phyloP scores from a whole-genome alignment of 805 yeast genomes.

The Spathaspora passalidarum region DNA sequence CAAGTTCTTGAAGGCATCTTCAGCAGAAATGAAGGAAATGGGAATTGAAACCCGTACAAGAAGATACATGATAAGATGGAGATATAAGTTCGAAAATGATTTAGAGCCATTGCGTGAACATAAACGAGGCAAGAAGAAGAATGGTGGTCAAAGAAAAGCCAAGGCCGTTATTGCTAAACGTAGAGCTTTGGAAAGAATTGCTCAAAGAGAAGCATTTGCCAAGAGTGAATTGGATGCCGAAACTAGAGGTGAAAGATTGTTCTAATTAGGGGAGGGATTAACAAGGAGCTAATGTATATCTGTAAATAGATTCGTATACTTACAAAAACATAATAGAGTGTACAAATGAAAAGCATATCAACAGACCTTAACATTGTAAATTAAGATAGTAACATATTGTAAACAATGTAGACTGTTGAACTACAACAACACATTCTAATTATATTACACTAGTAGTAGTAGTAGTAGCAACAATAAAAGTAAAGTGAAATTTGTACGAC shows the following conservation, averaged over 20 bases:
- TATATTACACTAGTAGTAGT: too few relatives aligned
- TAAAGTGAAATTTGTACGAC: too few relatives aligned
- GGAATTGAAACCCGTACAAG: conserved; percentile 76
- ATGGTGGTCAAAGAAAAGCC: conserved; percentile 85
- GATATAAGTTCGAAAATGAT: conserved; percentile 60
- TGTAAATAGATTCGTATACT: conserved; percentile 3
- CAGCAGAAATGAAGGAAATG: conserved; percentile 60
- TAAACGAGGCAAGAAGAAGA: conserved; percentile 66
- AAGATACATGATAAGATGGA: conserved; percentile 71
- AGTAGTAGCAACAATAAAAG: too few relatives aligned
- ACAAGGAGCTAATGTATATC: background rate
- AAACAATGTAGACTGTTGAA: too few relatives aligned
- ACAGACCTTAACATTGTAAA: too few relatives aligned
- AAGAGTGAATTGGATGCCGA: conserved; percentile 40
- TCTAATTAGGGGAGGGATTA: conserved; percentile 16
- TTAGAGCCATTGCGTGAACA: conserved; percentile 52
- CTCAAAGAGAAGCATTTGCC: conserved; percentile 44
- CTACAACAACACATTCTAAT: too few relatives aligned
- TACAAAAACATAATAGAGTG: background rate
- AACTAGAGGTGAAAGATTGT: conserved; percentile 40
- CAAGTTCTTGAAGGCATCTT: conserved; percentile 55
- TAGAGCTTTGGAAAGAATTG: conserved; percentile 57
- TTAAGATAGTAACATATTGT: too few relatives aligned
- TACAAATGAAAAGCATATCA: too few relatives aligned
- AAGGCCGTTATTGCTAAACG: conserved; percentile 50